Evolutionary conservation across 306 rosid species (phyloP), one percentile per base, ranked within the genome.

Genomic region (Quercus dentata): DNA sequence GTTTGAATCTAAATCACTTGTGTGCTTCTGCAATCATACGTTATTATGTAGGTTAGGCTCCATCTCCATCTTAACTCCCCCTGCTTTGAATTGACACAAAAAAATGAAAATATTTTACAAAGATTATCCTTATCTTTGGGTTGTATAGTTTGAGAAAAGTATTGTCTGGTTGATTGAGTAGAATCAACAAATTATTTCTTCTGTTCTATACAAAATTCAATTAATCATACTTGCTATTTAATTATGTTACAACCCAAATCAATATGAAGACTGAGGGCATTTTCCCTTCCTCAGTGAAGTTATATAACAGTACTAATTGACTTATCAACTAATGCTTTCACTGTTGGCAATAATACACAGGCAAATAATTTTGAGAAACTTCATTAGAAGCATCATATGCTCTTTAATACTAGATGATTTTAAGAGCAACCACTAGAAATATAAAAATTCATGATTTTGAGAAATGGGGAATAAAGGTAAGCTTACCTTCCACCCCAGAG

Each of bases 401-500:
- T 33, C 72, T 67, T 59, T 21, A 23, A 11, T 59, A 23, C 31
- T 59, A n/a, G 30, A 59, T 23, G 13, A 59, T 13, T 3, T 11
- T 13, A 12, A 30, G 27, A 56, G 52, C 23, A 57, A 56, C 63
- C 51, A 20, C 41, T 35, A 19, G 23, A 58, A 21, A 75, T 79
- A 49, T 19, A 28, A 28, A 56, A 27, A 56, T 69, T 70, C 18
- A 27, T 52, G 15, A 23, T 74, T 31, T 63, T 56, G 44, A 56
- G 44, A 67, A 30, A 75, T 64, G 25, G 2, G 46, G 25, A 19
- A 51, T 25, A 67, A 56, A 33, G 19, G 56, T 71, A 31, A 21
- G 54, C 91, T 83, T 52, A 94, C 99, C 97, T 92, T 94, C 97
- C 41, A 94, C 85, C 31, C 92, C 99, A 2, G 99, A 83, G 86